Percentiles rank a stretch among this genome's conserved stretches.
Evolutionary conservation across 2,329 filamentous ascomycete genomes (phyloP).

Genomic region (Dactylella cylindrospora): DNA sequence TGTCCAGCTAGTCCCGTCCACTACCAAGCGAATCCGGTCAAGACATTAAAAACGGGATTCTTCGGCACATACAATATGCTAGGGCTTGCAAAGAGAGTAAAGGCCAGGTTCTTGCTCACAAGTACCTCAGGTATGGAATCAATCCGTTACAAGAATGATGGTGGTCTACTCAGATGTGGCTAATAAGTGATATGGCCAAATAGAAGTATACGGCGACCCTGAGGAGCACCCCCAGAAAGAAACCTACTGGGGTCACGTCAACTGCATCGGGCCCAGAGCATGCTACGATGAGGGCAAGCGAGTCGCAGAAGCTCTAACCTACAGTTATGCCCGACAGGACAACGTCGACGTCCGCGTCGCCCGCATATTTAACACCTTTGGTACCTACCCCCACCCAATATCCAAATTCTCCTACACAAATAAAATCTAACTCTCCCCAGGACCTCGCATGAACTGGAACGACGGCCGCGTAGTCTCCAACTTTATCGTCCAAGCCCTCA

Average conservation of each 20-base stretch:
- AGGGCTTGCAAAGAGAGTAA: constrained; percentile 49
- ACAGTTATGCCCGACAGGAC: constrained; percentile 50
- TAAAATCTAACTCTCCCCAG: constrained; percentile 5
- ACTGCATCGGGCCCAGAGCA: constrained; percentile 53
- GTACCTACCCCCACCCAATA: constrained; percentile 28
- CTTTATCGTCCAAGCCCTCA: constrained; percentile 50
- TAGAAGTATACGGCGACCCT: constrained; percentile 50
- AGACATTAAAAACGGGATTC: constrained; percentile 50
- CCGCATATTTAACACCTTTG: constrained; percentile 52
- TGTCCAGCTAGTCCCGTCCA: constrained; percentile 51
- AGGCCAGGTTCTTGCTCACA: constrained; percentile 49
- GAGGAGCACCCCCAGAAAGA: constrained; percentile 51
- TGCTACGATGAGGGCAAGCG: constrained; percentile 56
- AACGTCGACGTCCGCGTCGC: constrained; percentile 50
- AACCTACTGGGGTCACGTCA: constrained; percentile 54
- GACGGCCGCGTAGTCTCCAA: constrained; percentile 51
- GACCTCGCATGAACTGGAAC: constrained; percentile 49
- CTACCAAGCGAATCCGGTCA: constrained; percentile 50
- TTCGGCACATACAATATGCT: constrained; percentile 51
- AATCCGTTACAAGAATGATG: constrained; percentile 1
- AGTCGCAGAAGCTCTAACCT: constrained; percentile 52
- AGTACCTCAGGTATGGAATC: constrained; percentile 49
- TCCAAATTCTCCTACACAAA: constrained; percentile 3
- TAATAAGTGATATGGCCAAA: neutral
- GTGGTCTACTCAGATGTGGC: neutral